Percentiles rank a stretch among this genome's conserved stretches.
These are phyloP conservation scores for Fusarium pseudoanthophilum DNA, from an alignment of 2,329 filamentous ascomycete genomes.

Conservation along the genomic window DNA sequence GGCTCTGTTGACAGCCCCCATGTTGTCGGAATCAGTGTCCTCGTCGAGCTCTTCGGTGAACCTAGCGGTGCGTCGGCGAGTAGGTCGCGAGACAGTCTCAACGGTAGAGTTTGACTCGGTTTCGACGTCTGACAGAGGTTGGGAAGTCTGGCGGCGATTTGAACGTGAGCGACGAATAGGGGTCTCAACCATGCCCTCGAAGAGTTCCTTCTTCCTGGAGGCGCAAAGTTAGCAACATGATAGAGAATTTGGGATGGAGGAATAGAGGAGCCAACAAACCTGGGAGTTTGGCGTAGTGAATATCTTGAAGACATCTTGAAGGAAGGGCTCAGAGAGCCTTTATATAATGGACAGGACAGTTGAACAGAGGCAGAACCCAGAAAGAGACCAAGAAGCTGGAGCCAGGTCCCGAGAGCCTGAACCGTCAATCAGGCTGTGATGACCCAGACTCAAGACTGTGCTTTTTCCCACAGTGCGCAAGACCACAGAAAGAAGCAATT, in stretches of 20 bases:
- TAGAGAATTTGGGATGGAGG: background rate
- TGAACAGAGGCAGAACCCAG: background rate
- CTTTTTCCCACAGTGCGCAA: slow-evolving; percentile 25
- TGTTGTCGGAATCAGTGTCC: slow-evolving; percentile 47
- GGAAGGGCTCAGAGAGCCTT: slow-evolving; percentile 28
- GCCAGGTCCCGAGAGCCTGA: slow-evolving; percentile 1
- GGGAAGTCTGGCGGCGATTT: slow-evolving; percentile 62
- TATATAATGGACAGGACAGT: slow-evolving; percentile 33
- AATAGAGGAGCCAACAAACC: slow-evolving; percentile 42
- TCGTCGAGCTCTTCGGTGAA: slow-evolving; percentile 63
- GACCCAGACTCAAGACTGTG: background rate
- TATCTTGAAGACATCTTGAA: slow-evolving; percentile 52
- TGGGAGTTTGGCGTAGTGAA: slow-evolving; percentile 53
- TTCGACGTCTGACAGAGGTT: slow-evolving; percentile 60
- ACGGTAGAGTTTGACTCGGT: slow-evolving; percentile 59
- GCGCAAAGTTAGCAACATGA: slow-evolving; percentile 10
- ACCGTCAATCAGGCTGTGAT: slow-evolving; percentile 21
- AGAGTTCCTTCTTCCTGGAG: slow-evolving; percentile 69
- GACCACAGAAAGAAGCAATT: slow-evolving; percentile 24
- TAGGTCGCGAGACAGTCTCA: slow-evolving; percentile 53
- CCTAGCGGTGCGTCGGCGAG: slow-evolving; percentile 61
- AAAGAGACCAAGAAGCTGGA: slow-evolving; percentile 3
- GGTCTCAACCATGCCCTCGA: slow-evolving; percentile 70
- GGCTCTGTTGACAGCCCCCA: slow-evolving; percentile 45
- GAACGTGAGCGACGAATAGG: slow-evolving; percentile 59